Evolutionary conservation across 768 basidiomycete species (phyloP), one percentile per base, ranked within the genome.

Genomic region (Pisolithus albus): DNA sequence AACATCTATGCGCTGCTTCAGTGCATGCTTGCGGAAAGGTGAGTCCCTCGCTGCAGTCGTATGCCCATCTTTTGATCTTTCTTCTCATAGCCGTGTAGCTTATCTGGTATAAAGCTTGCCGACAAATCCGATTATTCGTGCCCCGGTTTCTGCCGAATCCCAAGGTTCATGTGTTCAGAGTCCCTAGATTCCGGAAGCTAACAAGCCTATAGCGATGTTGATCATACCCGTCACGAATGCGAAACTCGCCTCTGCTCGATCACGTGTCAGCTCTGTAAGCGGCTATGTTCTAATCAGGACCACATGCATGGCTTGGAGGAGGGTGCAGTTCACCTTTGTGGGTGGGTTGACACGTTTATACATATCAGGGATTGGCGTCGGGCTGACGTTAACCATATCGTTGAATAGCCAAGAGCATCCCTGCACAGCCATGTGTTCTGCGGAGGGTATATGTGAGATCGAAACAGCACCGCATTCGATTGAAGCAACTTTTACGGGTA

Each of bases 401-500:
- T 43, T 5, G 23, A 34, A 36, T 47, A 83, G 80, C 5, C 73
- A 75, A 63, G 61, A 66, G 10, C 81, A 83, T 55, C 48, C 66
- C 34, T 83, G 81, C 54, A 49, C 61, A 5, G 63, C 68, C 1
- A 52, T 68, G 10, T 84, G 82, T 52, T 54, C 63, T n/a, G 70
- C 70, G 0, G 49, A 51, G 1, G 82, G 83, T 3, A 76, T 76
- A 21, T 84, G 82, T 52, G 71, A 81, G 47, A 82, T 84, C 10
- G 75, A 80, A 40, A 78, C 75, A 0, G 61, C 72, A 0, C 83
- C 82, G 0, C 74, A 78, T 50, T 77, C 80, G 0, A 74, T 84
- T 16, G 77, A 82, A 53, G 79, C 75, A 7, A 82, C 79, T 0
- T 84, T 84, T 53, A 77, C 72, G 0, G 83, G 83, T 2, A 70